A percentile compares a stretch with the other conserved stretches of the same genome.
Conservation (phyloP, 164 flowering plant genomes). For the Cinnamomum chago region DNA sequence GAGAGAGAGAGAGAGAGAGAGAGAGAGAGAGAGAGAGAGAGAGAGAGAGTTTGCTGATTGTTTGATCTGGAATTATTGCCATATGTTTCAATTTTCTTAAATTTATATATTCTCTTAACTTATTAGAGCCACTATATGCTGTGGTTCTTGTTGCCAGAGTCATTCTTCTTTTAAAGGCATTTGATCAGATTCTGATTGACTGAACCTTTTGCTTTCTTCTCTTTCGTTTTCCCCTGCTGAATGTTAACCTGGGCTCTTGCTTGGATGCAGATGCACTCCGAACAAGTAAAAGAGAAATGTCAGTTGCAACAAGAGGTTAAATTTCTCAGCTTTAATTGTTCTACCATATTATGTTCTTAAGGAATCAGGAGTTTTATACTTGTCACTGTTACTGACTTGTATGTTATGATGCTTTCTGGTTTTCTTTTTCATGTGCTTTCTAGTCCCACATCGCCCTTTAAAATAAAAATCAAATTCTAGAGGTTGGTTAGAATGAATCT, state of each 20-base stretch:
- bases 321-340: not conserved
- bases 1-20: too few species aligned
- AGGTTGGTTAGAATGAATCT: not conserved
- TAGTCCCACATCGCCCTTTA: not conserved
- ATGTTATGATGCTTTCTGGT: not conserved
- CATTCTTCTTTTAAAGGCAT: not conserved
- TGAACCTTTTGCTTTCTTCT: not conserved
- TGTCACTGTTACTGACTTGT: not conserved
- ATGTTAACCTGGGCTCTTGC: not conserved
- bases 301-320: conserved; percentile 77
- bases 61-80: not conserved
- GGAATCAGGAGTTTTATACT: not conserved
- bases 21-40: too few species aligned
- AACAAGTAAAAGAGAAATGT: conserved; percentile 77
- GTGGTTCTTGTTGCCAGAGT: not conserved
- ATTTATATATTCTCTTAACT: not conserved
- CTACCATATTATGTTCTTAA: not conserved
- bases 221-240: not conserved
- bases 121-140: not conserved
- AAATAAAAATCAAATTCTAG: not conserved
- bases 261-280: conserved; percentile 58
- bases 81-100: not conserved
- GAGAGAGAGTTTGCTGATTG: too few species aligned
- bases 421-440: not conserved
- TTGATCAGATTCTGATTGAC: not conserved